These are phyloP conservation scores for Clarireedia monteithiana DNA, from an alignment of 2,329 filamentous ascomycete genomes.

Conservation along the genomic window DNA sequence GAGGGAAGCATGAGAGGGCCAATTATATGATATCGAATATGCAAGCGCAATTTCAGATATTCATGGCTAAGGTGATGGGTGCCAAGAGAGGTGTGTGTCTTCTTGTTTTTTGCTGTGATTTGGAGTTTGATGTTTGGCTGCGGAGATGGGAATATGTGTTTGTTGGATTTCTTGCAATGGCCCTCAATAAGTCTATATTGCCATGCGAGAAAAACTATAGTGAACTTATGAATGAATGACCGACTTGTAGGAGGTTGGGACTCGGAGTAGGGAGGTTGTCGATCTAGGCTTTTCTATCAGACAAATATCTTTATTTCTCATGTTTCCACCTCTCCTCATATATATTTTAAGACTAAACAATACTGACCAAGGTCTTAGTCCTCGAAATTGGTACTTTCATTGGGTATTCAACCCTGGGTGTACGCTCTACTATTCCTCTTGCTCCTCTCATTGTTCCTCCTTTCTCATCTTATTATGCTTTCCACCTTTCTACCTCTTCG, in stretches of 20 bases:
- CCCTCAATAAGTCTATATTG: too few relatives aligned
- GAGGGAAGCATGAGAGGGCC: slow-evolving; percentile 14
- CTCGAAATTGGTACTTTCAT: slow-evolving; percentile 27
- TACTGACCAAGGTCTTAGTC: slow-evolving; percentile 10
- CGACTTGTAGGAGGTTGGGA: too few relatives aligned
- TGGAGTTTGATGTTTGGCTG: neutral
- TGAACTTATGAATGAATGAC: too few relatives aligned
- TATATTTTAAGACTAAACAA: neutral
- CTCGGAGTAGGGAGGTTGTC: neutral
- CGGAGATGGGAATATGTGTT: neutral
- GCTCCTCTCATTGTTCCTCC: too few relatives aligned
- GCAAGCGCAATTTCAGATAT: slow-evolving; percentile 19
- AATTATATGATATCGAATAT: slow-evolving; percentile 23
- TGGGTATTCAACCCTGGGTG: slow-evolving; percentile 22
- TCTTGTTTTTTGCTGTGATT: neutral
- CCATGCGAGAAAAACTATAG: too few relatives aligned
- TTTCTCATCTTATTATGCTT: too few relatives aligned
- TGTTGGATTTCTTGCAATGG: too few relatives aligned
- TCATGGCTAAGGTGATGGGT: slow-evolving; percentile 18
- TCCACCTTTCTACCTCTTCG: neutral
- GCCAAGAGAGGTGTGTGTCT: slow-evolving; percentile 19
- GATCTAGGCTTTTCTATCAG: too few relatives aligned
- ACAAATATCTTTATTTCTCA: neutral
- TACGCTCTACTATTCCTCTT: neutral
- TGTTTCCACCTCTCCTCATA: neutral